A percentile compares a stretch with the other conserved stretches of the same genome.
These are phyloP conservation scores for Caryopteris hybrid DNA, from an alignment of 305 asterid genomes.

Conservation along the genomic window DNA sequence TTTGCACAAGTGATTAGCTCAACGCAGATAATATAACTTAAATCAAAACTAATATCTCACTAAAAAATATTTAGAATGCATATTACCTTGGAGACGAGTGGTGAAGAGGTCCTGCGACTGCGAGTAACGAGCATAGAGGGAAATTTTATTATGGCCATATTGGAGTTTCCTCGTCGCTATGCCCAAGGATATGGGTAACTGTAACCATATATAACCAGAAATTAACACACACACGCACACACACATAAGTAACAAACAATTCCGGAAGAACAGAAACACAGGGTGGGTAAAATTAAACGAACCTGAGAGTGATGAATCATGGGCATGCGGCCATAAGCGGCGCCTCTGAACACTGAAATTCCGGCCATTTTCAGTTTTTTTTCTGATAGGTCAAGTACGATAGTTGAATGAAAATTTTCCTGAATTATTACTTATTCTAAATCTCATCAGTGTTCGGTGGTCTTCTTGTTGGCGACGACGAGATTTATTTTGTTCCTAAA, in stretches of 20 bases:
- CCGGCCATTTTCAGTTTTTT: slow-evolving; percentile 35
- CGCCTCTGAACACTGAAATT: slow-evolving; percentile 54
- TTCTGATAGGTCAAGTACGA: background rate
- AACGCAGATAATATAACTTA: background rate
- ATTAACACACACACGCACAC: background rate
- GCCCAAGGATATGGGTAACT: slow-evolving; percentile 44
- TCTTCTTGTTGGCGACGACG: too few species aligned
- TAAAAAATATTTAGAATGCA: background rate
- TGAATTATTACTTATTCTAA: too few species aligned
- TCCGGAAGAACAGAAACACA: background rate
- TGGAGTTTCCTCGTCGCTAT: slow-evolving; percentile 30
- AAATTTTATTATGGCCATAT: slow-evolving; percentile 22
- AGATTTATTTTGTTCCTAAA: too few species aligned
- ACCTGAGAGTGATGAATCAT: slow-evolving; percentile 54
- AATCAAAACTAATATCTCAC: background rate
- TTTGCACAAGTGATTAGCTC: background rate
- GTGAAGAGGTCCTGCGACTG: slow-evolving; percentile 77
- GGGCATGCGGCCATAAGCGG: slow-evolving; percentile 40
- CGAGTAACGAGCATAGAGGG: slow-evolving; percentile 57
- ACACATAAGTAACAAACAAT: too few species aligned
- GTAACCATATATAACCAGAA: slow-evolving; percentile 20
- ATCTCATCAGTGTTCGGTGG: too few species aligned
- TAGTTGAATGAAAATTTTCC: background rate
- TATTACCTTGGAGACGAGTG: slow-evolving; percentile 80
- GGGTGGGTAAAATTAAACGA: background rate